Evolutionary conservation across 2,329 filamentous ascomycete genomes (phyloP).

Genomic region (Arthroderma sp.): DNA sequence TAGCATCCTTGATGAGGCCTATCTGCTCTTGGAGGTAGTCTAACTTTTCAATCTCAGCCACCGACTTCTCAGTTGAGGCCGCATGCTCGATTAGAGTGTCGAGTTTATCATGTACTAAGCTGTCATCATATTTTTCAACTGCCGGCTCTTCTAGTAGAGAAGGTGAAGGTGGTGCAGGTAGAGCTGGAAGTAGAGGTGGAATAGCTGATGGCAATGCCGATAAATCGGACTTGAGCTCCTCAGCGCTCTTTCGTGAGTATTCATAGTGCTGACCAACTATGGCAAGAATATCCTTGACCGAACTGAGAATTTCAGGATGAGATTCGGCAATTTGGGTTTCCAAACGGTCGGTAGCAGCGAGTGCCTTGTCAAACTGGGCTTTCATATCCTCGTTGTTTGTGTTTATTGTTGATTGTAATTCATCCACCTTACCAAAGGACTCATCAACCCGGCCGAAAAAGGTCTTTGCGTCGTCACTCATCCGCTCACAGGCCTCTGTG

Average conservation of each 20-base stretch:
- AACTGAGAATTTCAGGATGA: conserved; percentile 76
- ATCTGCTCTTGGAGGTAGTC: conserved; percentile 58
- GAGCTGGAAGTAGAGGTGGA: conserved; percentile 42
- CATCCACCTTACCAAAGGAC: conserved; percentile 60
- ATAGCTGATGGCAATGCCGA: conserved; percentile 38
- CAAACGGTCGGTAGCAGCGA: conserved; percentile 59
- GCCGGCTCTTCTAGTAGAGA: conserved; percentile 27
- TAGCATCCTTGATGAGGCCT: conserved; percentile 25
- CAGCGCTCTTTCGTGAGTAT: conserved; percentile 58
- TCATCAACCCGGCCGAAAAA: conserved; percentile 75
- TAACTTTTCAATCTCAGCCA: conserved; percentile 63
- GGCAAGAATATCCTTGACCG: conserved; percentile 71
- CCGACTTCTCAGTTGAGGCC: conserved; percentile 53
- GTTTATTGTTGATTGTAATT: conserved; percentile 56
- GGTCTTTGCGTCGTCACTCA: conserved; percentile 74
- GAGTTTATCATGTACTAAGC: conserved; percentile 45
- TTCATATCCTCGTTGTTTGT: conserved; percentile 71
- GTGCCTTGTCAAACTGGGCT: conserved; percentile 63
- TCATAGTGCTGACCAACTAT: conserved; percentile 80
- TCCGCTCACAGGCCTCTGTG: conserved; percentile 71
- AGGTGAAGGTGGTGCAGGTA: conserved; percentile 41
- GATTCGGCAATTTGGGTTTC: conserved; percentile 69
- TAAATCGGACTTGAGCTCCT: conserved; percentile 47
- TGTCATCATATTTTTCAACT: conserved; percentile 49
- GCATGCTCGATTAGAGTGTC: conserved; percentile 33